Conservation (phyloP, 2,329 filamentous ascomycete species). For the Coniochaeta sp. region DNA sequence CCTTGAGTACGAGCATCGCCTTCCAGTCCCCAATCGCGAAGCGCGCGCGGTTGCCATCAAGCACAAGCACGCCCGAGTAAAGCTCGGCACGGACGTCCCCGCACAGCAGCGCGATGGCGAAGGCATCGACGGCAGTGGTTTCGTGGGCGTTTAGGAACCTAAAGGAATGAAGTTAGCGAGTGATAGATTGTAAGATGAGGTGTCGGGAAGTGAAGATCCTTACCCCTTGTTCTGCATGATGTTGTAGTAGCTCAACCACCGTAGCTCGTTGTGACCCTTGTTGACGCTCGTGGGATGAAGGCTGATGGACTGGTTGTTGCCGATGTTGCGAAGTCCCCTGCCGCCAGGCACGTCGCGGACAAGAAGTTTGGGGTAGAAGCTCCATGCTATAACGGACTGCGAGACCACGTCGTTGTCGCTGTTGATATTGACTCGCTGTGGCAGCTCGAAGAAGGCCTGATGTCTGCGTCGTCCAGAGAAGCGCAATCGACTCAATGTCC, state of each 20-base stretch:
- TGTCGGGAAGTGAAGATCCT: constrained; percentile 20
- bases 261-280: constrained; percentile 57
- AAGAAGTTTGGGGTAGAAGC: constrained; percentile 91
- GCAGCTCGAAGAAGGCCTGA: constrained; percentile 70
- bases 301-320: constrained; percentile 85
- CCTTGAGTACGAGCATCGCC: constrained; percentile 81
- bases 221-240: constrained; percentile 89
- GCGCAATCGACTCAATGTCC: constrained; percentile 59
- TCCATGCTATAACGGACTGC: constrained; percentile 80
- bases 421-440: constrained; percentile 64
- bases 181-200: neutral
- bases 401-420: constrained; percentile 74
- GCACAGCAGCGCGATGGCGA: constrained; percentile 76
- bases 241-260: constrained; percentile 91
- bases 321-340: constrained; percentile 83
- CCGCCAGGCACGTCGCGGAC: constrained; percentile 60
- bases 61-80: constrained; percentile 76
- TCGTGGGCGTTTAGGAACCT: constrained; percentile 86
- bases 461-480: constrained; percentile 58
- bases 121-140: constrained; percentile 71
- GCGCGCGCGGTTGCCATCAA: constrained; percentile 80
- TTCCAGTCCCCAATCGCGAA: constrained; percentile 88
- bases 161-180: constrained; percentile 12
- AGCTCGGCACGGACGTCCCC: constrained; percentile 87
- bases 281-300: constrained; percentile 88